phyloP scores from a whole-genome alignment of 1,284 basidiomycete species.

The Leucoagaricus sp. region DNA sequence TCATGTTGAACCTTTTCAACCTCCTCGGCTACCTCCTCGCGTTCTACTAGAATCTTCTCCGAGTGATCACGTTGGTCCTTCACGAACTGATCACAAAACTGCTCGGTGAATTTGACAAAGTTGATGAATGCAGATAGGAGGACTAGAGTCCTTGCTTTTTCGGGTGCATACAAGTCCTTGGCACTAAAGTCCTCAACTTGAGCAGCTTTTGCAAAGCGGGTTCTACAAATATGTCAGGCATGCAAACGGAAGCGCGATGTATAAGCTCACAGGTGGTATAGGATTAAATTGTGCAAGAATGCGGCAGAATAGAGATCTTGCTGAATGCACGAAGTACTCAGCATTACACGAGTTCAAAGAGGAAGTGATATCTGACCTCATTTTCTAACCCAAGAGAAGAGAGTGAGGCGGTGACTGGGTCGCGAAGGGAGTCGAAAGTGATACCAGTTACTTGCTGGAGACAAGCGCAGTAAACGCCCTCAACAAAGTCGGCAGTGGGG shows the following conservation, averaged over 20 bases:
- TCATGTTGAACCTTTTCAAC: constrained; percentile 53
- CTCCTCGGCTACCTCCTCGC: constrained; percentile 53
- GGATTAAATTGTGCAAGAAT: constrained; percentile 60
- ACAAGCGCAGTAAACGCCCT: constrained; percentile 66
- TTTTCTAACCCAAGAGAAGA: constrained; percentile 52
- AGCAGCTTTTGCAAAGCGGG: constrained; percentile 72
- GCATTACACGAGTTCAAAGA: too few species aligned
- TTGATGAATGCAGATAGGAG: constrained; percentile 90
- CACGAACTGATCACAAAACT: constrained; percentile 61
- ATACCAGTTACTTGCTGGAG: constrained; percentile 73
- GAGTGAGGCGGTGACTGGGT: constrained; percentile 58
- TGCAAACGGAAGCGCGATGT: constrained; percentile 1
- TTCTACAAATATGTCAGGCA: constrained; percentile 35
- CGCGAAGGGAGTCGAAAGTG: constrained; percentile 57
- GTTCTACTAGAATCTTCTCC: constrained; percentile 54
- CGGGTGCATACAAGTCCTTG: constrained; percentile 74
- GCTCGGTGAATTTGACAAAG: constrained; percentile 86
- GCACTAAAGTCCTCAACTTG: constrained; percentile 77
- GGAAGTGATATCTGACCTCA: constrained; percentile 38
- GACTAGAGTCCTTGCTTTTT: constrained; percentile 67
- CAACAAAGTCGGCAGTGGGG: constrained; percentile 72
- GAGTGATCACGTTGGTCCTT: constrained; percentile 61
- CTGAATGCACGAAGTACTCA: constrained; percentile 1
- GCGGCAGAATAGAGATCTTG: constrained; percentile 68
- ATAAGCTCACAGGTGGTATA: constrained; percentile 60